Evolutionary conservation across 768 basidiomycete genomes (phyloP).

Genomic region (Agaricus blazei): DNA sequence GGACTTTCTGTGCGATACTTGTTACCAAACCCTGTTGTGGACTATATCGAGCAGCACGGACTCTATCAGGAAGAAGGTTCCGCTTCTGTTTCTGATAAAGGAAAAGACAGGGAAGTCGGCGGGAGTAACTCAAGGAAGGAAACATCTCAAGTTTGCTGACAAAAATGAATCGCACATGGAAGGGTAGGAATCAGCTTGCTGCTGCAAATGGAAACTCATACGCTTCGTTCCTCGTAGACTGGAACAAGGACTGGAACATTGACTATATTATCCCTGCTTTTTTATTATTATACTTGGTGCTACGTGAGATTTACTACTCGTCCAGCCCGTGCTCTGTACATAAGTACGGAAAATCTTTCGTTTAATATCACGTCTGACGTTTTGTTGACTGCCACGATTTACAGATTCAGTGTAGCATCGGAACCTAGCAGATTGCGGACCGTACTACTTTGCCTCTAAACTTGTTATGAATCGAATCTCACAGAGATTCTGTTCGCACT

Average conservation of each 20-base stretch:
- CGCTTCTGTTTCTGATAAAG: slow-evolving; percentile 24
- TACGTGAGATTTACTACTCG: not conserved
- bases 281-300: not conserved
- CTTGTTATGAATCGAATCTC: too few species aligned
- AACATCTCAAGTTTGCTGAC: slow-evolving; percentile 13
- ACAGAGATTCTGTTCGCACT: not conserved
- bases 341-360: not conserved
- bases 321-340: not conserved
- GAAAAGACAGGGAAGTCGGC: slow-evolving; percentile 29
- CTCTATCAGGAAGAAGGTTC: slow-evolving; percentile 63
- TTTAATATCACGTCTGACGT: not conserved
- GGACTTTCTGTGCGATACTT: slow-evolving; percentile 87
- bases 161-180: slow-evolving; percentile 3
- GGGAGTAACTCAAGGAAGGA: slow-evolving; percentile 26
- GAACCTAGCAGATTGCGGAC: too few species aligned
- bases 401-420: not conserved
- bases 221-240: not conserved
- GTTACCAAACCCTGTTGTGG: slow-evolving; percentile 83
- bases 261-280: slow-evolving; percentile 7
- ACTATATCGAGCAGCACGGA: slow-evolving; percentile 87
- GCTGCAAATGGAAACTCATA: not conserved
- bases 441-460: too few species aligned
- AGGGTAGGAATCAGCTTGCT: slow-evolving; percentile 2
- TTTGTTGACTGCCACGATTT: not conserved
- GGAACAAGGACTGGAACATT: not conserved